Evolutionary conservation across 768 basidiomycete genomes (phyloP), one percentile per base, ranked within the genome.

Genomic region (Panaeolus papilionaceus): DNA sequence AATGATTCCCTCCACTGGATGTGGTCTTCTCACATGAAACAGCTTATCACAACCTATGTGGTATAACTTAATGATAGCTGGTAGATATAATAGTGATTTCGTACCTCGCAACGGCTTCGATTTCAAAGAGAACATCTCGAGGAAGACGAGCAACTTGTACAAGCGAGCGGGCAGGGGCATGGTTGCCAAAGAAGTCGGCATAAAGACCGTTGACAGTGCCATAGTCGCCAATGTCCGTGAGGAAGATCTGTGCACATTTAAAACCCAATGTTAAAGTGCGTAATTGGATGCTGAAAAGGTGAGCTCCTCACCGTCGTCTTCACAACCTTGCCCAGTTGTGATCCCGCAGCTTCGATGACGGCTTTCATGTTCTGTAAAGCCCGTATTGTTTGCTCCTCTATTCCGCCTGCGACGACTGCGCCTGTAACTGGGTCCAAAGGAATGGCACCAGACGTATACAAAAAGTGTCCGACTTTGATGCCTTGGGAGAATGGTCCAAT

Each of bases 351-450:
- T 16, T 58, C 54, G 54, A 58, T 58, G 11, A 58, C 28, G 16
- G 54, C 54, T n/a, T 33, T 58, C 54, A 58, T 58, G 33, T 58
- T 58, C n/a, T 58, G 54, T 10, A 58, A 7, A 16, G 54, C 26
- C 6, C 54, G 10, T 3, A 7, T 37, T 9, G 28, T 16, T n/a
- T 58, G 54, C 33, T 28, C 54, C 10, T 14, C 54, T 7, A 58
- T 58, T 58, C 54, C 54, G 12, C 54, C 54, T n/a, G 54, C 28
- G 28, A 58, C 54, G 33, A 58, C 20, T n/a, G 26, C 7, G 8
- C 54, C 54, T 11, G 54, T 33, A 11, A 7, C 54, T 4, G 54
- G 54, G 54, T 58, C 54, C 33, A 58, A 16, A 16, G 54, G 54
- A 4, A 33, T 58, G 11, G 54, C 26, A 11, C 54, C 54, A 16